Base-by-base conservation (phyloP, 1,284 basidiomycete genomes). In the Cystobasidiaceae sp. region DNA sequence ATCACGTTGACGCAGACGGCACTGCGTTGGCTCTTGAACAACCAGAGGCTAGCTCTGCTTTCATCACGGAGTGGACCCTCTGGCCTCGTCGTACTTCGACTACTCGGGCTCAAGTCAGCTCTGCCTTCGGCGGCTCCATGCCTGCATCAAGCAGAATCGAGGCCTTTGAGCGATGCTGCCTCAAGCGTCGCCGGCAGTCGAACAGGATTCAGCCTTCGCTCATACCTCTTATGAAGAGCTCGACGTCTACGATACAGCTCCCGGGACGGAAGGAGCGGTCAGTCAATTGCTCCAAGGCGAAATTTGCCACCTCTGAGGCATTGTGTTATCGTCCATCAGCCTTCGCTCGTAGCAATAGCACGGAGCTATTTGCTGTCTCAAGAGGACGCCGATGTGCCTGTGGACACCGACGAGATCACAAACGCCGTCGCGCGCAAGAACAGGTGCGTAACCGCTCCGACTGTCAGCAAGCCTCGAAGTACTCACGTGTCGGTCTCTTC, bases 331-430 rank as follows among this genome's bases (percentile, higher is more conserved):
- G 50, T 13, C 5, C 11, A 19, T 52, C 15, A 52, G 3, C 58
- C 34, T 60, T 19, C 32, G n/a, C n/a, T n/a, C n/a, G n/a, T 45
- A 27, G 58, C 49, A 33, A 30, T 60, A 32, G 30, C 48, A 15
- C 15, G 58, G 27, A 60, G 45, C 27, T 34, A 37, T 8, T 28
- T 60, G 32, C 34, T 60, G 19, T 50, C 58, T 1, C 32, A 27
- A 19, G 21, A 27, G 6, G 46, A 34, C 21, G 19, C 58, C 3
- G 28, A 23, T 23, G 19, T 11, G 17, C 23, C 19, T 27, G 15
- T 50, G 9, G 13, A 17, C 17, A 48, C 45, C 4, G n/a, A 37
- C 15, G 45, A 39, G 23, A 50, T 60, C n/a, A 25, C 21, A 17
- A 21, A 28, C 5, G 28, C 28, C 25, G 50, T 60, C 4, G 44